Evolutionary conservation across 2,329 filamentous ascomycete species (phyloP).

Genomic region (Phyllosticta citriasiana): DNA sequence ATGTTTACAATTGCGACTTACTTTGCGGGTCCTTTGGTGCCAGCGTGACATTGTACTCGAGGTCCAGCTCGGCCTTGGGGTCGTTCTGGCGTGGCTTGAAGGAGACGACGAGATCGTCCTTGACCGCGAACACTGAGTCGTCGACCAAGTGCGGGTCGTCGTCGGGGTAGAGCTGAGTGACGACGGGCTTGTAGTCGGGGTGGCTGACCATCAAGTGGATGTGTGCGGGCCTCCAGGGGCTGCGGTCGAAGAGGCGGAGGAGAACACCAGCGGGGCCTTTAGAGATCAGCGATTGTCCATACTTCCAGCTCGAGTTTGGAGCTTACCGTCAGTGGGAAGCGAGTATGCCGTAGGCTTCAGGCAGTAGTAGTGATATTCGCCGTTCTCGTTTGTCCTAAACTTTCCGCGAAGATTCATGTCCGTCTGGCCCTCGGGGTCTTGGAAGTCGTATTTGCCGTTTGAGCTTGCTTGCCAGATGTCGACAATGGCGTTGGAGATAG

Average conservation of each 20-base stretch:
- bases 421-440: constrained; percentile 60
- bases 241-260: constrained; percentile 45
- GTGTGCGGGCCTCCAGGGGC: constrained; percentile 52
- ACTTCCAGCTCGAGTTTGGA: neutral
- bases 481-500: constrained; percentile 58
- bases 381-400: constrained; percentile 60
- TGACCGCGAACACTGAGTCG: constrained; percentile 53
- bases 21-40: constrained; percentile 28
- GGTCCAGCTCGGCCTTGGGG: constrained; percentile 46
- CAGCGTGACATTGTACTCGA: constrained; percentile 53
- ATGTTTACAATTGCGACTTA: neutral
- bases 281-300: neutral
- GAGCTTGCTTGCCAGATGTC: constrained; percentile 71
- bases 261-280: constrained; percentile 42
- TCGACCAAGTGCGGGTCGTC: constrained; percentile 49
- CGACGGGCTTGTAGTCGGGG: constrained; percentile 46
- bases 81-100: constrained; percentile 38
- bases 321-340: constrained; percentile 51
- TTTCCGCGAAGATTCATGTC: constrained; percentile 70
- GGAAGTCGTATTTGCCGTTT: constrained; percentile 69
- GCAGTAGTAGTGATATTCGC: constrained; percentile 66
- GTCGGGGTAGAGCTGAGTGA: constrained; percentile 49
- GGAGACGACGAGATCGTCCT: constrained; percentile 12
- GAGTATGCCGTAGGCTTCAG: constrained; percentile 65
- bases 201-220: constrained; percentile 49